Percentiles rank a stretch among this genome's conserved stretches.
phyloP scores from a whole-genome alignment of 306 rosid genomes.

The Prunus davidiana region DNA sequence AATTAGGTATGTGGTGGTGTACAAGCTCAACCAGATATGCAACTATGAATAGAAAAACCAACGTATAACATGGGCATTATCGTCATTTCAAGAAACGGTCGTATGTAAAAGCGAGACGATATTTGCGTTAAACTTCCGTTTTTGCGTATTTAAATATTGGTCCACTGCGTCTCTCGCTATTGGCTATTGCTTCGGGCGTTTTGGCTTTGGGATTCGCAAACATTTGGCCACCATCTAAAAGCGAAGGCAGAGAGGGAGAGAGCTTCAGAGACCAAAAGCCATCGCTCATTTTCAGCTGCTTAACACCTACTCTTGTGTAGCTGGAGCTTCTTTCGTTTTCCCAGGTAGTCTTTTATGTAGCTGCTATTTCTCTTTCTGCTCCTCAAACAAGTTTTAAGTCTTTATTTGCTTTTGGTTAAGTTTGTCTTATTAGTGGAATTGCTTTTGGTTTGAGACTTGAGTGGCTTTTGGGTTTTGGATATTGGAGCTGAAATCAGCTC shows the following conservation, averaged over 20 bases:
- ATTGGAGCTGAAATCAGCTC: conserved; percentile 1
- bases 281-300: neutral
- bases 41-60: neutral
- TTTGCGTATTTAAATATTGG: neutral
- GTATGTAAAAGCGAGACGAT: neutral
- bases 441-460: neutral
- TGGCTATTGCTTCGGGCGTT: neutral
- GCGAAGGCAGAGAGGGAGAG: conserved; percentile 21
- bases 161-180: neutral
- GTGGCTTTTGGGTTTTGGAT: conserved; percentile 12
- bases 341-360: neutral
- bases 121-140: neutral
- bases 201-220: conserved; percentile 38
- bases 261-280: conserved; percentile 1
- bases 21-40: no score
- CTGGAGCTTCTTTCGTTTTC: conserved; percentile 5
- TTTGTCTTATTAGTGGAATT: neutral
- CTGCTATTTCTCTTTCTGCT: neutral
- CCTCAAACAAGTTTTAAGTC: neutral
- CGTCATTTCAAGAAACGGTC: conserved; percentile 23
- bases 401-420: conserved; percentile 7
- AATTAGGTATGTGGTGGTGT: neutral
- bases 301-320: neutral
- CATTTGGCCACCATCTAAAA: conserved; percentile 16
- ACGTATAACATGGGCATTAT: neutral